A percentile compares a stretch with the other conserved stretches of the same genome.
phyloP scores from a whole-genome alignment of 352 stramenopile species.

The Aphanomyces invadans region DNA sequence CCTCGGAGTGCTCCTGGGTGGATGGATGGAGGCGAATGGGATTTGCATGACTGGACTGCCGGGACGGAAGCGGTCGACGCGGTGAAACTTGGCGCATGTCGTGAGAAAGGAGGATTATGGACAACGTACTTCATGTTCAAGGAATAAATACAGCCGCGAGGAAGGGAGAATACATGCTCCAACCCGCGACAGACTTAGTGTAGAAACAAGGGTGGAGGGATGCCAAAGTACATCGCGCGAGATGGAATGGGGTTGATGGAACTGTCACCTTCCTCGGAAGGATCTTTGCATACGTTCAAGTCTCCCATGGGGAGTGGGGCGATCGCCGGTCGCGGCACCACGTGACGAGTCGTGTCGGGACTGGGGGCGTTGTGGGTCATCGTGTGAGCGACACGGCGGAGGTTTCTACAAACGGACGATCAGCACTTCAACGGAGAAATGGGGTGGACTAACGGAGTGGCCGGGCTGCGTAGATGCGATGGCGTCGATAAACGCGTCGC shows the following conservation, averaged over 20 bases:
- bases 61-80: too few species aligned
- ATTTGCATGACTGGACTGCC: too few species aligned
- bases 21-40: too few species aligned
- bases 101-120: too few species aligned
- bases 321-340: background rate
- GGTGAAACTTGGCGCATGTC: too few species aligned
- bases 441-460: background rate
- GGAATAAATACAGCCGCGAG: background rate
- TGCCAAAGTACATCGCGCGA: background rate
- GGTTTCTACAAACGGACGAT: background rate
- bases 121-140: background rate
- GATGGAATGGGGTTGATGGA: background rate
- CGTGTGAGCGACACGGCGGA: background rate
- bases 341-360: background rate
- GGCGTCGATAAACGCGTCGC: background rate
- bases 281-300: background rate
- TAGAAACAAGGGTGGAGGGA: background rate
- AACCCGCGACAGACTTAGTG: background rate
- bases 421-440: background rate
- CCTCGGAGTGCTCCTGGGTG: too few species aligned
- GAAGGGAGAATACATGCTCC: too few species aligned
- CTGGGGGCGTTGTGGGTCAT: background rate
- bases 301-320: background rate
- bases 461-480: background rate
- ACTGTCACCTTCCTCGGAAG: background rate